Conservation (phyloP, 1,284 basidiomycete genomes). For the Ganoderma lucidum region DNA sequence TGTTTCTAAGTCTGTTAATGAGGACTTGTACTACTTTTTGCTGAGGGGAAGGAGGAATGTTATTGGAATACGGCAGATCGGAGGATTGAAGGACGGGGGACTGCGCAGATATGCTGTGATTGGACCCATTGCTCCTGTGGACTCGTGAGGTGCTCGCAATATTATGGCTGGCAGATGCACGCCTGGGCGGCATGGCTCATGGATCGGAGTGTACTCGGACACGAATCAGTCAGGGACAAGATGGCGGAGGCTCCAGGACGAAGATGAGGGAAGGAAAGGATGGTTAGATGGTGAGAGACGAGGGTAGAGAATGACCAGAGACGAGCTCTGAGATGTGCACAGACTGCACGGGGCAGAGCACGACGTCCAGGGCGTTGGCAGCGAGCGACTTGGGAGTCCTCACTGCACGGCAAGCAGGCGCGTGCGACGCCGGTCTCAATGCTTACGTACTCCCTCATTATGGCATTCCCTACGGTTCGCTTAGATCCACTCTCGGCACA, state of each 20-base stretch:
- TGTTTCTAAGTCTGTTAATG: slow-evolving; percentile 76
- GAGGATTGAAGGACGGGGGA: slow-evolving; percentile 37
- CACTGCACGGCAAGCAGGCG: slow-evolving; percentile 8
- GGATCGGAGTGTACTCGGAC: slow-evolving; percentile 6
- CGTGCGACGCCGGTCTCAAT: slow-evolving; percentile 14
- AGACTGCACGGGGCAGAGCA: slow-evolving; percentile 16
- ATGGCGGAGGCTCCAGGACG: slow-evolving; percentile 14
- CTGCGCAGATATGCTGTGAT: slow-evolving; percentile 50
- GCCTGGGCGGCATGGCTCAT: slow-evolving; percentile 51
- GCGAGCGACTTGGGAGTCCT: slow-evolving; percentile 19
- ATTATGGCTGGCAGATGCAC: slow-evolving; percentile 52
- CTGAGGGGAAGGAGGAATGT: slow-evolving; percentile 57
- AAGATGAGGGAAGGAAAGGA: slow-evolving; percentile 15
- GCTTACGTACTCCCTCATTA: slow-evolving; percentile 29
- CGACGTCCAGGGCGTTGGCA: slow-evolving; percentile 14
- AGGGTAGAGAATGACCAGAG: neutral
- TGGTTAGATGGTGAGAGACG: slow-evolving; percentile 1
- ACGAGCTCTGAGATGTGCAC: slow-evolving; percentile 15
- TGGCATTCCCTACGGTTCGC: slow-evolving; percentile 14
- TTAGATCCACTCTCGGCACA: neutral
- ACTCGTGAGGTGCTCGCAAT: slow-evolving; percentile 44
- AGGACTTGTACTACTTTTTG: slow-evolving; percentile 77
- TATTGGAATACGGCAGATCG: slow-evolving; percentile 38
- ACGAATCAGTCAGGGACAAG: slow-evolving; percentile 3
- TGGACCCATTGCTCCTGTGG: slow-evolving; percentile 60